These are phyloP conservation scores for Gracilaria domingensis DNA, from an alignment of 23 red algal genomes.

Conservation along the genomic window DNA sequence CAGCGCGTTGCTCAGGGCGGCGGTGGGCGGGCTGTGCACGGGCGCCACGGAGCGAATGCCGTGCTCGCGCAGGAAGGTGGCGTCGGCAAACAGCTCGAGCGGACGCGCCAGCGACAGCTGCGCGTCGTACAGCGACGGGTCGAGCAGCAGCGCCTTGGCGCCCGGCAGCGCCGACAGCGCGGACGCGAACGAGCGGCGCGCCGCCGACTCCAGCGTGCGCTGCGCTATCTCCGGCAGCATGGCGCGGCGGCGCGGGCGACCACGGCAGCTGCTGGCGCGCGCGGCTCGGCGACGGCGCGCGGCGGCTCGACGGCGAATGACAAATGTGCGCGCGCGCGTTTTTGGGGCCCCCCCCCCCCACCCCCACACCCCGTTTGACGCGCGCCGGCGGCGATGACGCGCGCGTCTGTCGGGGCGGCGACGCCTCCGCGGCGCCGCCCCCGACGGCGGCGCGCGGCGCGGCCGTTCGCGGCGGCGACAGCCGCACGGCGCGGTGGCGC, in stretches of 20 bases:
- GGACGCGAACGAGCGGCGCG: conserved; percentile 51
- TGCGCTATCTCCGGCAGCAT: conserved; percentile 54
- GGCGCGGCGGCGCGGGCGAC: neutral
- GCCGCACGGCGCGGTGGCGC: too few relatives aligned
- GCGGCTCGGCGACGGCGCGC: too few relatives aligned
- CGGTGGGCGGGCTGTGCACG: neutral
- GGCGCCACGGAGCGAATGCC: conserved; percentile 58
- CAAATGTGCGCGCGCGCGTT: too few relatives aligned
- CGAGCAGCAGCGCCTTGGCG: conserved; percentile 64
- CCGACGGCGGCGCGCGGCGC: neutral
- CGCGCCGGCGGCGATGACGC: too few relatives aligned
- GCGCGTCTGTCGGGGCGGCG: too few relatives aligned
- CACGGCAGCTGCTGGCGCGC: neutral
- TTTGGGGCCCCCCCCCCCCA: too few relatives aligned
- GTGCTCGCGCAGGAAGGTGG: conserved; percentile 56
- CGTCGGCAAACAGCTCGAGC: conserved; percentile 75
- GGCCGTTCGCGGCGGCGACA: too few relatives aligned
- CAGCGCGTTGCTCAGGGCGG: neutral
- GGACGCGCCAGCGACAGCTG: conserved; percentile 51
- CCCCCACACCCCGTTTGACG: too few relatives aligned
- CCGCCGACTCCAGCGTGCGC: conserved; percentile 54
- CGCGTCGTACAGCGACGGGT: conserved; percentile 41
- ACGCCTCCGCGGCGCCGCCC: too few relatives aligned
- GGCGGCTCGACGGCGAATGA: too few relatives aligned
- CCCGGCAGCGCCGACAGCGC: conserved; percentile 52